Evolutionary conservation across 2,329 filamentous ascomycete genomes (phyloP), one percentile per base, ranked within the genome.

Genomic region (Colletotrichum lini): DNA sequence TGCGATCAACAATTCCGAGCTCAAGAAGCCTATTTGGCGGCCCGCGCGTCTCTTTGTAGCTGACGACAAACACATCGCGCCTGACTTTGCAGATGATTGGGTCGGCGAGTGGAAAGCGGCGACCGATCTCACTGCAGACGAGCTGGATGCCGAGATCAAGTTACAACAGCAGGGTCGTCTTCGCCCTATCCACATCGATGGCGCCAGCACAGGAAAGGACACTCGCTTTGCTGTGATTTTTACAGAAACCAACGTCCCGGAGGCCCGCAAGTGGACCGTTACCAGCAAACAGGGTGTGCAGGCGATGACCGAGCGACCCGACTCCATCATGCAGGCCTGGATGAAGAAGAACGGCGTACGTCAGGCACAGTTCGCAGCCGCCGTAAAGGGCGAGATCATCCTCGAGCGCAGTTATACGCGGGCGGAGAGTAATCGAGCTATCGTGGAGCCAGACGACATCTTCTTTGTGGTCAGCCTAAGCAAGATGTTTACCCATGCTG

Each of bases 391-490:
- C 26, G 50, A 53, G 2, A 42, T 54, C n/a, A 67, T 75, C 35
- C 26, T 65, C 0, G 64, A 73, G 59, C 70, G 70, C 57, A 52
- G 67, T 4, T 75, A 74, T 62, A 74, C 73, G 15, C 67, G 72
- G 54, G 73, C 72, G 3, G 74, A 73, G 62, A 56, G 57, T 7
- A 65, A 67, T 52, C 68, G 70, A 9, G 68, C 66, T 12, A 47
- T 70, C 16, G 70, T 74, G 1, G 5, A 56, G 26, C 65, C 59
- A 2, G 52, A 72, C 12, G 69, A 74, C 44, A 21, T 64, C 30
- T 75, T 75, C 30, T 57, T 75, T 12, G 47, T 74, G 4, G 71
- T 68, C 23, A 74, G 71, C 42, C 30, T 75, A 4, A 72, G 73
- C 45, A 75, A 75, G 42, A 68, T 74, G 30, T 75, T 73, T 50